phyloP scores from a whole-genome alignment of 345 rosid genomes.

The Clausena lansium region DNA sequence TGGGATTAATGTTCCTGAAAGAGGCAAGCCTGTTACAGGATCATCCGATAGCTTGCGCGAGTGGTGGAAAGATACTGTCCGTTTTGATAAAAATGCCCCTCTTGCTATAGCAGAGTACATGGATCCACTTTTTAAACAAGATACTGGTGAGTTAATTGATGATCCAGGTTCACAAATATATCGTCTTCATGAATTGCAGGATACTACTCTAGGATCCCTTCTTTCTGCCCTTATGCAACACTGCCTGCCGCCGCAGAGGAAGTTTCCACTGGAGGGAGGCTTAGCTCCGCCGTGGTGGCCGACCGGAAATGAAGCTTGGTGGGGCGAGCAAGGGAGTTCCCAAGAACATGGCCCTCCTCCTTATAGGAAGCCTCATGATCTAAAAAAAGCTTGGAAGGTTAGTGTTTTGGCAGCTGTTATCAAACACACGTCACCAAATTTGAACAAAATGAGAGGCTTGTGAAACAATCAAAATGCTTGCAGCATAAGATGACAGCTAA shows the following conservation, averaged over 20 bases:
- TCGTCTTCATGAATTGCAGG: constrained; percentile 60
- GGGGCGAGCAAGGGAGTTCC: constrained; percentile 22
- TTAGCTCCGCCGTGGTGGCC: constrained; percentile 12
- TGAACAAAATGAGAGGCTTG: constrained; percentile 43
- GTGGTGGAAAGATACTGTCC: constrained; percentile 72
- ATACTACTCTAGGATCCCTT: constrained; percentile 63
- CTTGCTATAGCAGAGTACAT: constrained; percentile 35
- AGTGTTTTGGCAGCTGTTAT: constrained; percentile 60
- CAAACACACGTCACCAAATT: constrained; percentile 59
- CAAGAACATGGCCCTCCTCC: constrained; percentile 59
- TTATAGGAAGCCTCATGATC: constrained; percentile 65
- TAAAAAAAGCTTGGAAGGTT: constrained; percentile 74
- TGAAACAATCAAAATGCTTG: constrained; percentile 62
- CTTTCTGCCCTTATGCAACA: constrained; percentile 68
- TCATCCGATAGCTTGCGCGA: constrained; percentile 61
- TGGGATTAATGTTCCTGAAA: constrained; percentile 69
- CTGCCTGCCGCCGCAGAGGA: neutral
- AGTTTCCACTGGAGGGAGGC: constrained; percentile 7
- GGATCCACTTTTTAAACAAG: constrained; percentile 23
- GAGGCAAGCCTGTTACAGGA: constrained; percentile 68
- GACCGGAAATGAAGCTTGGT: neutral
- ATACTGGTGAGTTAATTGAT: neutral
- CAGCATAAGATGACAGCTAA: constrained; percentile 72
- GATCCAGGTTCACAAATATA: constrained; percentile 36
- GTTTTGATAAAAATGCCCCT: constrained; percentile 53